Evolutionary conservation across 495 filamentous ascomycete genomes (phyloP).

Genomic region (Hypoxylon trugodes): DNA sequence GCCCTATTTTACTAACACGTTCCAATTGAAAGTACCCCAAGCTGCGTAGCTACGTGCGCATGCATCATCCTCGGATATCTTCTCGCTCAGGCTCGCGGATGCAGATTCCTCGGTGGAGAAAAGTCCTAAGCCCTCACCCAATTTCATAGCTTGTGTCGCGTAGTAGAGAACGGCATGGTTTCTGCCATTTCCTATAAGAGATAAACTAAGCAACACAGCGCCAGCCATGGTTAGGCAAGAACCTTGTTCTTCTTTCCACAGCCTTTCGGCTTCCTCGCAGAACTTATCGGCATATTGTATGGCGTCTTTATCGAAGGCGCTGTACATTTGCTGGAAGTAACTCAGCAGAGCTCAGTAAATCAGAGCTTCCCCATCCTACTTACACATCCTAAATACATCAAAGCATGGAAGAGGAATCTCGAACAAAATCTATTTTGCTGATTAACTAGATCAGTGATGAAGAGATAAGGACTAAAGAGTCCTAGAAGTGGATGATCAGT

Average conservation of each 20-base stretch:
- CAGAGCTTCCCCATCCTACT: not conserved
- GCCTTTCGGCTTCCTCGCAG: constrained; percentile 16
- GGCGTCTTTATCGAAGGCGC: constrained; percentile 26
- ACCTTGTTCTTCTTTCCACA: constrained; percentile 19
- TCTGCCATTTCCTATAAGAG: constrained; percentile 32
- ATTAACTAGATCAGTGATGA: constrained; percentile 36
- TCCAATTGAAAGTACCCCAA: constrained; percentile 43
- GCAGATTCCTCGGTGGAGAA: constrained; percentile 3
- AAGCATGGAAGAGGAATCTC: constrained; percentile 34
- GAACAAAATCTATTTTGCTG: constrained; percentile 31
- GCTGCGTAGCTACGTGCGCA: constrained; percentile 31
- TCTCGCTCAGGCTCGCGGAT: not conserved
- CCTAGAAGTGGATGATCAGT: constrained; percentile 42
- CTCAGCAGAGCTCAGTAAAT: not conserved
- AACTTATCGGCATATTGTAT: constrained; percentile 26
- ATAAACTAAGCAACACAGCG: constrained; percentile 29
- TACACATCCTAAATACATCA: constrained; percentile 40
- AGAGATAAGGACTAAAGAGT: constrained; percentile 30
- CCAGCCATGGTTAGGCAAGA: constrained; percentile 35
- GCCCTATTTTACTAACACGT: constrained; percentile 28
- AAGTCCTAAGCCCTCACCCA: constrained; percentile 29
- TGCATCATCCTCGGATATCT: constrained; percentile 6
- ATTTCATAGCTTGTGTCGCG: constrained; percentile 29
- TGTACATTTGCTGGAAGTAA: constrained; percentile 36
- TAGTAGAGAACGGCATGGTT: constrained; percentile 30